Evolutionary conservation across 2,329 filamentous ascomycete species (phyloP).

Genomic region (Tympanopsis confertula): DNA sequence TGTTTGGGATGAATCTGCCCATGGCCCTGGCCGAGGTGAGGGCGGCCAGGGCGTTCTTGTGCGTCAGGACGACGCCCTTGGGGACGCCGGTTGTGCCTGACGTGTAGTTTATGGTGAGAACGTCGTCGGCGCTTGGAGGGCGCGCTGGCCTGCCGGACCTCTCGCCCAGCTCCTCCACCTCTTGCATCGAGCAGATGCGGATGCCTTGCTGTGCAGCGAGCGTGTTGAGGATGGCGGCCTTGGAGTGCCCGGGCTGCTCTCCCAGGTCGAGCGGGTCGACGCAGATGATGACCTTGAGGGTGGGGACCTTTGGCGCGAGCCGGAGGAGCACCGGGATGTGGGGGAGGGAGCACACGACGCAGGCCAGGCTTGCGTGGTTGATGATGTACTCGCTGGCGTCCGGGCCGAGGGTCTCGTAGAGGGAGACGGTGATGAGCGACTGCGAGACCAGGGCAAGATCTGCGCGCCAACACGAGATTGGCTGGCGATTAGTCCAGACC

Average conservation of each 20-base stretch:
- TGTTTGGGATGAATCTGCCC: constrained; percentile 27
- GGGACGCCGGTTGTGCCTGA: constrained; percentile 74
- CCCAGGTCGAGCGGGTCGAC: constrained; percentile 73
- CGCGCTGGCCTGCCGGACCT: constrained; percentile 59
- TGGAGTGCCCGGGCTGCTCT: constrained; percentile 67
- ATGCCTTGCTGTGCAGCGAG: constrained; percentile 67
- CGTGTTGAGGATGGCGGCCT: constrained; percentile 63
- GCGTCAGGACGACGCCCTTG: constrained; percentile 75
- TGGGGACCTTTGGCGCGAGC: constrained; percentile 63
- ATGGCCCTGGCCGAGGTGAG: constrained; percentile 48
- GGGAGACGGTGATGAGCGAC: constrained; percentile 76
- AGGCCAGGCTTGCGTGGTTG: constrained; percentile 70
- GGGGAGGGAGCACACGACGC: constrained; percentile 66
- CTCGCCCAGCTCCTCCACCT: constrained; percentile 73
- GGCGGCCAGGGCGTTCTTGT: constrained; percentile 68
- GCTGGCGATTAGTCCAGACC: neutral
- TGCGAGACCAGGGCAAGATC: constrained; percentile 83
- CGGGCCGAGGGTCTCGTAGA: constrained; percentile 91
- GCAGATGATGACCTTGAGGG: constrained; percentile 77
- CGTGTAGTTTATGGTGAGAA: constrained; percentile 84
- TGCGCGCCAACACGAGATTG: constrained; percentile 15
- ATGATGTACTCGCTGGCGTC: constrained; percentile 91
- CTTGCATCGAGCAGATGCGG: constrained; percentile 63
- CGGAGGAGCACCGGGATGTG: constrained; percentile 76
- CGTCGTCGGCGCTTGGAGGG: constrained; percentile 62